Evolutionary conservation across 345 rosid genomes (phyloP).

Genomic region (Populus simonii): DNA sequence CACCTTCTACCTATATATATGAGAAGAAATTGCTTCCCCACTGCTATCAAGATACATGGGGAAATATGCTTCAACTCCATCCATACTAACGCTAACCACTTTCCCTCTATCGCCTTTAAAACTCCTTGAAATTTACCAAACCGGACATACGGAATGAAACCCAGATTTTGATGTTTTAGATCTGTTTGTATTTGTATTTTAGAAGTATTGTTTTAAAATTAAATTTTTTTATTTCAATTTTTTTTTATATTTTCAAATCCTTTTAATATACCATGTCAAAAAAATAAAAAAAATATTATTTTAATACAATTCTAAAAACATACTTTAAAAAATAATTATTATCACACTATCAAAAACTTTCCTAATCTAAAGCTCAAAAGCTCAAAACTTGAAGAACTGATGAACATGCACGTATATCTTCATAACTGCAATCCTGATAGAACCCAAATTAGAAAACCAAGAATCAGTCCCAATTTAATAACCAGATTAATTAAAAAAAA

Average conservation of each 20-base stretch:
- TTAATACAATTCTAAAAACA: too few relatives aligned
- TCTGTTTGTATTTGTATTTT: too few relatives aligned
- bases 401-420: not conserved
- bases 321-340: too few relatives aligned
- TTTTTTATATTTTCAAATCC: rapidly evolving
- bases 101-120: conserved; percentile 59
- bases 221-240: too few relatives aligned
- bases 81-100: conserved; percentile 58
- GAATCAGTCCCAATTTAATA: conserved; percentile 3
- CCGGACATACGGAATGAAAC: conserved; percentile 31
- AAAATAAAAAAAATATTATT: too few relatives aligned
- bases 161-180: too few relatives aligned
- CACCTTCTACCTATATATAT: conserved; percentile 40
- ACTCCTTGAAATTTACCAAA: conserved; percentile 99
- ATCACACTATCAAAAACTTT: not conserved
- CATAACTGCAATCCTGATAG: conserved; percentile 14
- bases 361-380: not conserved
- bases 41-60: conserved; percentile 80
- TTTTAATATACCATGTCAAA: too few relatives aligned
- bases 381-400: not conserved
- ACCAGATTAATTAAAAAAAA: conserved; percentile 5
- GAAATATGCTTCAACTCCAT: conserved; percentile 66
- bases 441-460: conserved; percentile 17
- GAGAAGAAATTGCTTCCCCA: conserved; percentile 88
- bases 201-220: too few relatives aligned